These are phyloP conservation scores for Neofusicoccum parvum DNA, from an alignment of 2,329 filamentous ascomycete genomes.

Conservation along the genomic window DNA sequence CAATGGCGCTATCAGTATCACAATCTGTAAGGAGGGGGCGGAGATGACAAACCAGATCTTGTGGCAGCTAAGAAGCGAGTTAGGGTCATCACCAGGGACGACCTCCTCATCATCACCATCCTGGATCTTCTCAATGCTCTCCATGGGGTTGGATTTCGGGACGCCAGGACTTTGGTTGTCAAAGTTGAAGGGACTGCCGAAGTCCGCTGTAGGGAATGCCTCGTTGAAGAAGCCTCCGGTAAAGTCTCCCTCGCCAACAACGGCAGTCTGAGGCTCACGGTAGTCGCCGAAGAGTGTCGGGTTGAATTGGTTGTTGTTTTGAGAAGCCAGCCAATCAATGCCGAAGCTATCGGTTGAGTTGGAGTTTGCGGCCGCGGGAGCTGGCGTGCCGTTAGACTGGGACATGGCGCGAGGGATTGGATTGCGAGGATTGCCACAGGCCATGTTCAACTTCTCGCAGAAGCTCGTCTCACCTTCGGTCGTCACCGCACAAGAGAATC, in stretches of 20 bases:
- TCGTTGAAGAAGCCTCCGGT: constrained; percentile 72
- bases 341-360: constrained; percentile 46
- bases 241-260: constrained; percentile 69
- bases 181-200: constrained; percentile 79
- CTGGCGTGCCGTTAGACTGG: constrained; percentile 44
- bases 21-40: too few relatives aligned
- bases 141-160: constrained; percentile 66
- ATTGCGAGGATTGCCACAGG: constrained; percentile 57
- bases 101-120: constrained; percentile 69
- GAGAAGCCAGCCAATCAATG: constrained; percentile 75
- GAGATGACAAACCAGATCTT: constrained; percentile 81
- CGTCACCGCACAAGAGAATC: constrained; percentile 51
- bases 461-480: constrained; percentile 56
- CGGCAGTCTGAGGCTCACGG: constrained; percentile 82
- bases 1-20: constrained; percentile 43
- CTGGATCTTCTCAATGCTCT: constrained; percentile 75
- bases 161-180: constrained; percentile 39
- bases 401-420: constrained; percentile 54
- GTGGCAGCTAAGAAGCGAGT: constrained; percentile 76
- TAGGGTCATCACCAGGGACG: constrained; percentile 61
- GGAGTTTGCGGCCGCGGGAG: constrained; percentile 37
- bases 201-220: constrained; percentile 75
- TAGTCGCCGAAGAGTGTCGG: constrained; percentile 91
- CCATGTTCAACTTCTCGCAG: constrained; percentile 59
- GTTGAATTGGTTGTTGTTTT: constrained; percentile 85